phyloP scores from a whole-genome alignment of 208 protist genomes.

The Acanthamoeba royreba region DNA sequence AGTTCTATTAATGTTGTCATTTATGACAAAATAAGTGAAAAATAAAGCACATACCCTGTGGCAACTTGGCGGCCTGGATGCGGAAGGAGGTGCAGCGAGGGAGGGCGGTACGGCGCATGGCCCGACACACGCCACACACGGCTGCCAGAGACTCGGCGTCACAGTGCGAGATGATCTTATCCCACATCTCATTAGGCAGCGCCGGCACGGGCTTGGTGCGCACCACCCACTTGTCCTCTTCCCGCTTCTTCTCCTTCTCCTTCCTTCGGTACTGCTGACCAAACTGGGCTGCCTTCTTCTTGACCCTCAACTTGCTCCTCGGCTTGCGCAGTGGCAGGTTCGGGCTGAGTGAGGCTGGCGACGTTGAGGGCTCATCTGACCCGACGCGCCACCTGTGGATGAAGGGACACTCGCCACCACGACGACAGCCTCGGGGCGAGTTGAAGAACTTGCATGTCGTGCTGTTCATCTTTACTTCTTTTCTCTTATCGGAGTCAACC shows the following conservation, averaged over 20 bases:
- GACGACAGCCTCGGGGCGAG: neutral
- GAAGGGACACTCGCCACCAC: neutral
- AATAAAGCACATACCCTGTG: neutral
- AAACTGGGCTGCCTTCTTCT: too few relatives aligned
- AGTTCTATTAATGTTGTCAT: neutral
- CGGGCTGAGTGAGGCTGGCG: neutral
- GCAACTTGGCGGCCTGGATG: neutral
- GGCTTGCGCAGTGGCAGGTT: too few relatives aligned
- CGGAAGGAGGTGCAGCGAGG: neutral
- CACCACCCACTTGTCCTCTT: neutral
- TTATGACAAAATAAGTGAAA: neutral
- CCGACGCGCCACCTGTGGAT: neutral
- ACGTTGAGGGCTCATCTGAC: neutral
- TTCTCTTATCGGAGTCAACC: neutral
- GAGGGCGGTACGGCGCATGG: neutral
- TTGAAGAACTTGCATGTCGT: conserved; percentile 3
- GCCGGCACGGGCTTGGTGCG: neutral
- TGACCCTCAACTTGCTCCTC: too few relatives aligned
- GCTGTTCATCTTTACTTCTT: neutral
- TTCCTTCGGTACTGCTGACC: neutral
- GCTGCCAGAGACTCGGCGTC: neutral
- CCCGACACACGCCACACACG: neutral
- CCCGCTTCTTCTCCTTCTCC: neutral
- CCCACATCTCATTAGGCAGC: neutral
- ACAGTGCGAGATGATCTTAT: neutral